Evolutionary conservation across 73 alveolate species (phyloP).

Genomic region (Paramecium sexaurelia): DNA sequence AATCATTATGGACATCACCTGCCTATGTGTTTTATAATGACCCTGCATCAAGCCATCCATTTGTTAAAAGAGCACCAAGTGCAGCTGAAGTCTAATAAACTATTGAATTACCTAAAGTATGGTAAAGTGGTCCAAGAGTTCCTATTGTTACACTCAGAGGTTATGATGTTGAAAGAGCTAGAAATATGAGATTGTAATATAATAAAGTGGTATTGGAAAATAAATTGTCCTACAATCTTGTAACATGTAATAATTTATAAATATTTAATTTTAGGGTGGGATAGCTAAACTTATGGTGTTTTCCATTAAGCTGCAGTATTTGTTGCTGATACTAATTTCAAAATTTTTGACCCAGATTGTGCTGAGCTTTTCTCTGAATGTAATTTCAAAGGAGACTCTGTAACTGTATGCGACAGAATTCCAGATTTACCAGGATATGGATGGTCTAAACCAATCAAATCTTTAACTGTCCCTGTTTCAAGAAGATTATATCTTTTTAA

Average conservation of each 20-base stretch:
- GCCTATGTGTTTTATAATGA: background rate
- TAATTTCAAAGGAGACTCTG: slow-evolving; percentile 51
- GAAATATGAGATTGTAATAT: background rate
- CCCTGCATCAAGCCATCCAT: slow-evolving; percentile 34
- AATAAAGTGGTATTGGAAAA: background rate
- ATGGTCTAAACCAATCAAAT: slow-evolving; percentile 65
- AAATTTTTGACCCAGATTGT: slow-evolving; percentile 54
- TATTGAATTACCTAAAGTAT: background rate
- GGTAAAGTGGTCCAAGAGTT: slow-evolving; percentile 21
- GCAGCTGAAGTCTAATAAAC: background rate
- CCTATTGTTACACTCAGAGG: background rate
- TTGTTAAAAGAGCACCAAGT: slow-evolving; percentile 38
- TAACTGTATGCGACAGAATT: slow-evolving; percentile 58
- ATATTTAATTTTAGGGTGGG: background rate
- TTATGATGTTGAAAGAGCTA: slow-evolving; percentile 42
- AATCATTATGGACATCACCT: background rate
- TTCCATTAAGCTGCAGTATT: background rate
- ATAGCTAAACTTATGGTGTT: slow-evolving; percentile 12
- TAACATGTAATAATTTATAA: background rate
- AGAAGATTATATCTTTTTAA: slow-evolving; percentile 45
- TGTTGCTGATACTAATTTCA: background rate
- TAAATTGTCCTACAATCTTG: background rate
- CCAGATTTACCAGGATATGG: slow-evolving; percentile 60
- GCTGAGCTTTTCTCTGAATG: slow-evolving; percentile 43
- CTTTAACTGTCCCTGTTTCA: slow-evolving; percentile 24